Base-by-base conservation (phyloP, 169 alveolate genomes). In the Plasmodium inui region DNA sequence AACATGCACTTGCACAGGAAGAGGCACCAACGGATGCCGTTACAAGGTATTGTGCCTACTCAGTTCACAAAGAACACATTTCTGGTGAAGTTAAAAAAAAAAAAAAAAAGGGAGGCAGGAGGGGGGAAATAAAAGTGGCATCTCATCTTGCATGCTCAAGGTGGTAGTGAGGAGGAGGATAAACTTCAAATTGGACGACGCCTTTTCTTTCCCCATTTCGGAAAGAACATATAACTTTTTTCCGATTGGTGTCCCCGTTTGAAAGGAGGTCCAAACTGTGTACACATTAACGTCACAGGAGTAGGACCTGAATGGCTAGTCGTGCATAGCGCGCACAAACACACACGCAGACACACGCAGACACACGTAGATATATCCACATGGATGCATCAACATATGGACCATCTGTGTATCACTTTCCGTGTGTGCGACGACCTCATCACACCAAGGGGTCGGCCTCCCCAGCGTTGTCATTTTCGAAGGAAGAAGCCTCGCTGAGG, bases 381-480 rank as follows among this genome's bases (percentile, higher is more conserved):
- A n/a, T 67, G 76, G 37, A 39, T 67, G 39, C 34, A 67, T 28
- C 76, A 6, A 67, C 76, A 26, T 67, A 14, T 67, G 37, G 37
- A n/a, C 37, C 7, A 67, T 67, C 37, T 19, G n/a, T 22, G 22
- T 30, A 12, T 9, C 10, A 1, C 41, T 78, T 78, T 37, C 61
- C n/a, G 28, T 34, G 53, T 30, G 22, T 10, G 37, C 17, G 39
- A 28, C 57, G 37, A 9, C 37, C n/a, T 4, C 17, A 22, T 84
- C 79, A 84, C 17, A 84, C 93, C 80, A 86, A 76, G 8, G 86
- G 93, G 44, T 86, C 93, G n/a, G 78, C 86, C 67, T 86, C 93
- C n/a, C 39, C 44, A n/a, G 39, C 79, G 46, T 88, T 79, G 37
- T 78, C 74, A 79, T 88, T 88, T 46, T 88, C 94, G 50, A 44